Evolutionary conservation across 2,329 filamentous ascomycete species (phyloP), one percentile per base, ranked within the genome.

Genomic region (Aspergillus ochraceoroseus): DNA sequence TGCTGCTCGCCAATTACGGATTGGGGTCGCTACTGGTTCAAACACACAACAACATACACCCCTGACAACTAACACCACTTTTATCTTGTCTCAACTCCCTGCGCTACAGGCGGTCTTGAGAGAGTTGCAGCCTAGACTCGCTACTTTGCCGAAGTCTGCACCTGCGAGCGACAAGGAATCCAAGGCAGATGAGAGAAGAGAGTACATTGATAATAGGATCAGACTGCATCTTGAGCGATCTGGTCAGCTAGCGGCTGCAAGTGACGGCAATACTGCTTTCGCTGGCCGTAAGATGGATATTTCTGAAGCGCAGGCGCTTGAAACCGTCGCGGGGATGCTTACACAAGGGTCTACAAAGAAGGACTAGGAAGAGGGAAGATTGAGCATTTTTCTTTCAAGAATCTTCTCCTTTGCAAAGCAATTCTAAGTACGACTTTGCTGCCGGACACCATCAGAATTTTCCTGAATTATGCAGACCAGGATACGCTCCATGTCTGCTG

Each of bases 121-220:
- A 7, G 74, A 76, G 8, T 69, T 95, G 23, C 71, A 81, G 46
- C 80, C 85, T 0, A 79, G 82, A 44, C 67, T 94, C 18, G 63
- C 64, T 4, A 61, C 63, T 4, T 48, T 78, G 37, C 57, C 62
- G 2, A 52, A 49, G 14, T 53, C 60, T 1, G 56, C 64, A 3
- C 59, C 62, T 18, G 63, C 63, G 3, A 58, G 60, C 19, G 61
- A 68, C 43, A 55, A 54, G 32, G 63, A 72, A 47, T 75, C 74
- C 31, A 85, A 80, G 69, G 75, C 81, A 26, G 76, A 80, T 38
- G 81, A 92, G 61, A 73, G 90, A 45, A 74, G 83, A 41, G 77
- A 84, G 51, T 96, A 96, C 61, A 81, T 96, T 33, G 89, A 95
- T 65, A 76, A 76, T 38, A 82, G 88, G 56, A 85, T 86, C 35